Evolutionary conservation across 1,284 basidiomycete species (phyloP).

Genomic region (Ganoderma sp.): DNA sequence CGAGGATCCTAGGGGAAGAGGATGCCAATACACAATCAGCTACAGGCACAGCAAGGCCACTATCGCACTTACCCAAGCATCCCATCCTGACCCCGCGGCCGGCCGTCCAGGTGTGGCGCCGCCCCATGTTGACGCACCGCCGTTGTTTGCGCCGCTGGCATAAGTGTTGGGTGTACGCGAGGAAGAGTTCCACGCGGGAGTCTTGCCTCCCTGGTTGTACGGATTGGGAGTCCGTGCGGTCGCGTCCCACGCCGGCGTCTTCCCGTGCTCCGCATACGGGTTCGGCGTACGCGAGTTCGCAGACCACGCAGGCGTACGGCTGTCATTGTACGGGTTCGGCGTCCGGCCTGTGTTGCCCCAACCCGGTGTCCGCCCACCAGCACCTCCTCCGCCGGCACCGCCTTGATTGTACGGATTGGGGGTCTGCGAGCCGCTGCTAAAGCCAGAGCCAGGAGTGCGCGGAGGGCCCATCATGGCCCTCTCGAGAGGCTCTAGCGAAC

Average conservation of each 20-base stretch:
- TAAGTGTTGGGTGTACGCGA: conserved; percentile 78
- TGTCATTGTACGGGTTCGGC: conserved; percentile 70
- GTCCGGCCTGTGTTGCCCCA: conserved; percentile 54
- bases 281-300: conserved; percentile 71
- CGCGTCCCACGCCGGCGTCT: conserved; percentile 67
- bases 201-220: conserved; percentile 54
- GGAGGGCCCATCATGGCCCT: conserved; percentile 43
- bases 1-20: conserved; percentile 13
- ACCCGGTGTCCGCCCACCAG: conserved; percentile 41
- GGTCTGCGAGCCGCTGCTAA: conserved; percentile 36
- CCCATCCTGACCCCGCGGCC: conserved; percentile 19
- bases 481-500: conserved; percentile 56
- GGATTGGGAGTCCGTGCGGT: conserved; percentile 69
- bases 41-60: neutral
- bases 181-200: conserved; percentile 64
- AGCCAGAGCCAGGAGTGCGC: conserved; percentile 21
- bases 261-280: conserved; percentile 64
- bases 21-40: neutral
- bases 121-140: conserved; percentile 39
- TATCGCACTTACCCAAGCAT: conserved; percentile 32
- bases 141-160: conserved; percentile 37
- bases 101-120: conserved; percentile 43
- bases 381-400: conserved; percentile 27
- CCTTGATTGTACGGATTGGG: conserved; percentile 44
- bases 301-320: conserved; percentile 67